Conservation (phyloP, 2,329 filamentous ascomycete species). For the Pezicula carpinea region DNA sequence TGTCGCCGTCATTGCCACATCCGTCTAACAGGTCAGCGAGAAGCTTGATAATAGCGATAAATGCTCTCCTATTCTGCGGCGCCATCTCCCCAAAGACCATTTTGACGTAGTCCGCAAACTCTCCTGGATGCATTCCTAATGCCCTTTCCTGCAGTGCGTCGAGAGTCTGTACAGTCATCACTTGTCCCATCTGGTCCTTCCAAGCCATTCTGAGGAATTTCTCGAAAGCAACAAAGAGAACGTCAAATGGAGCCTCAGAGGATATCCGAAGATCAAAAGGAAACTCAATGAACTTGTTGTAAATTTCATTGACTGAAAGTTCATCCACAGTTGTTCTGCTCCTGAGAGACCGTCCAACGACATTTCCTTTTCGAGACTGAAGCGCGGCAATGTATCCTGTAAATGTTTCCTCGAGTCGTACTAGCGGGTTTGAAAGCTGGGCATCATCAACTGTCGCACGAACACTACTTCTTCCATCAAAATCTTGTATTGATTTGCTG, state of each 20-base stretch:
- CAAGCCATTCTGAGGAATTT: slow-evolving; percentile 87
- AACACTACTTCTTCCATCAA: slow-evolving; percentile 26
- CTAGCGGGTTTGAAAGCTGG: slow-evolving; percentile 59
- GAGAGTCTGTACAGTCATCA: slow-evolving; percentile 69
- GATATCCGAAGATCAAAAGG: slow-evolving; percentile 73
- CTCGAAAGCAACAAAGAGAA: slow-evolving; percentile 88
- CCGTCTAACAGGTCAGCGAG: slow-evolving; percentile 84
- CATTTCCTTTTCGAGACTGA: slow-evolving; percentile 80
- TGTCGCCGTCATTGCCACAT: slow-evolving; percentile 85
- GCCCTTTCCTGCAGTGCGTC: slow-evolving; percentile 68
- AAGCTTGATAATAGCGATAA: slow-evolving; percentile 78
- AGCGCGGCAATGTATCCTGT: slow-evolving; percentile 77
- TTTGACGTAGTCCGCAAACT: slow-evolving; percentile 67
- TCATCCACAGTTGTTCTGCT: slow-evolving; percentile 69
- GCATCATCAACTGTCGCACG: slow-evolving; percentile 44
- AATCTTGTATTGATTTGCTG: slow-evolving; percentile 24
- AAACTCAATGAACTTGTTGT: slow-evolving; percentile 81
- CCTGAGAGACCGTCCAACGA: slow-evolving; percentile 72
- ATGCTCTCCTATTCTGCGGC: slow-evolving; percentile 69
- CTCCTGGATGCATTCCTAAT: slow-evolving; percentile 62
- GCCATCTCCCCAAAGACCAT: slow-evolving; percentile 62
- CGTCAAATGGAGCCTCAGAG: slow-evolving; percentile 72
- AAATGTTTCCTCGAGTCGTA: slow-evolving; percentile 78
- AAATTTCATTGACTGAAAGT: slow-evolving; percentile 79
- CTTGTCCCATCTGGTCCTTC: slow-evolving; percentile 80